Evolutionary conservation across 192 early-diverging fungal species (phyloP), one percentile per base, ranked within the genome.

Genomic region (Umbelopsis ramanniana): DNA sequence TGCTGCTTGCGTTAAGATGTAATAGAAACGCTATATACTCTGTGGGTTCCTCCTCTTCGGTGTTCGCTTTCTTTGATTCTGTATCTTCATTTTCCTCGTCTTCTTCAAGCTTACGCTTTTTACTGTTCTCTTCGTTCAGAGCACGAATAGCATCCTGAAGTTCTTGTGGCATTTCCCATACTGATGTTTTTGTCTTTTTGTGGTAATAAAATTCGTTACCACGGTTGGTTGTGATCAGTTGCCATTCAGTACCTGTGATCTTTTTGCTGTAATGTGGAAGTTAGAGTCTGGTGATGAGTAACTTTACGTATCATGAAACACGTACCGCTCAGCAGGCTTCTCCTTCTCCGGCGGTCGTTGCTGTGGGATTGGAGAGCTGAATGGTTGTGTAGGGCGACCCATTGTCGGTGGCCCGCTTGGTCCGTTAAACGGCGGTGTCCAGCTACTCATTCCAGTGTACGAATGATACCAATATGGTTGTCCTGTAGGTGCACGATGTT

Each of bases 161-260:
- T 24, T 77, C 75, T 55, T 74, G 52, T 24, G 79, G 79, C 69
- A 74, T 70, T 53, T 89, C 88, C 93, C 93, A 95, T 12, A 87
- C 81, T 8, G 89, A 88, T 22, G 80, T 71, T 48, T 89, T 88
- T 4, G 91, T 92, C 33, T 89, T 80, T 66, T 86, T 76, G 81
- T 94, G 89, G 73, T 90, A 91, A 72, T 86, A 96, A 76, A 93
- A 96, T 46, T 93, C 92, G 50, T 92, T 85, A 14, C 91, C 88
- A 11, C 81, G 66, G 37, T 80, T 88, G 14, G 93, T 94, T 40
- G 84, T 80, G 1, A 94, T 87, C 60, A 96, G 87, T 48, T 85
- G 85, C 94, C 94, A 96, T 7, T 75, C 67, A 0, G 91, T 87
- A 40, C 87, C 86, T 33, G 90, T 85, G 38, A 96, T 87, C 40